Conservation (phyloP, 2,329 filamentous ascomycete genomes). For the Fusarium tupiense region DNA sequence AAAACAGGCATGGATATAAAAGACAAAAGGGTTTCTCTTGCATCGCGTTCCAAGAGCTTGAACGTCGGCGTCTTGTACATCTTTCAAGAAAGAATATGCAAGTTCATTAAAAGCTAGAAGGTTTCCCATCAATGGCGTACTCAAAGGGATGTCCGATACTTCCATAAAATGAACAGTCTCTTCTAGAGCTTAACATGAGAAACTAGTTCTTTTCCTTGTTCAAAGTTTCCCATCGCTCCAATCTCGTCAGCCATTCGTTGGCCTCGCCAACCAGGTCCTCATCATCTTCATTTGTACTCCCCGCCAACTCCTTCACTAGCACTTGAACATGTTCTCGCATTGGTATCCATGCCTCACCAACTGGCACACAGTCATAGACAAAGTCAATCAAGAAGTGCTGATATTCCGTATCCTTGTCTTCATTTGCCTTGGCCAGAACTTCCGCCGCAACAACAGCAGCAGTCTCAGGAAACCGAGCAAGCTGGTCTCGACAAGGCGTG, state of each 20-base stretch:
- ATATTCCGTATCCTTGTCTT: neutral
- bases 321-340: neutral
- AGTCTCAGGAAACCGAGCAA: neutral
- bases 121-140: no score
- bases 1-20: no score
- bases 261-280: neutral
- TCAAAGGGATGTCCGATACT: no score
- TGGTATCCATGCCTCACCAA: neutral
- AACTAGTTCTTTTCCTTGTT: rapidly evolving
- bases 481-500: neutral
- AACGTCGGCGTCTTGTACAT: rapidly evolving
- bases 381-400: neutral
- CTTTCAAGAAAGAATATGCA: rapidly evolving
- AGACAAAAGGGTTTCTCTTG: neutral
- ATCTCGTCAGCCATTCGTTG: neutral
- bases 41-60: neutral
- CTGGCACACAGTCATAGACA: neutral
- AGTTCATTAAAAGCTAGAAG: no score
- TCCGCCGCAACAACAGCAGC: neutral
- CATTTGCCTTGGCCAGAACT: neutral
- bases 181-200: no score
- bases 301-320: neutral
- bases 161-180: no score
- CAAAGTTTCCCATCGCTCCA: neutral
- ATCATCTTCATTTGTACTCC: neutral